Conservation (phyloP, 208 protist species). For the Entamoeba invadens region DNA sequence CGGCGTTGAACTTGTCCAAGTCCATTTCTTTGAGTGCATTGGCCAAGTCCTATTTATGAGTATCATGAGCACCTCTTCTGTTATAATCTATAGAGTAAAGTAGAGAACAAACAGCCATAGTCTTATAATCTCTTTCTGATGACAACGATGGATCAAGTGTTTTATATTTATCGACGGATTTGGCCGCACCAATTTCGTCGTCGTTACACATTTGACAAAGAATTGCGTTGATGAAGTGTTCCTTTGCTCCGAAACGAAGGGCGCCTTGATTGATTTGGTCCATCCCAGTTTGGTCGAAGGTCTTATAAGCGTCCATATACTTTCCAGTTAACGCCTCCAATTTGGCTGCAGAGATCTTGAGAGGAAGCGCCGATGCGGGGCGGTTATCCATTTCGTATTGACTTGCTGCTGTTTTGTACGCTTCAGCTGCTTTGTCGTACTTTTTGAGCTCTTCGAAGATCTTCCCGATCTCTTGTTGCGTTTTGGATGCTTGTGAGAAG, state of each 20-base stretch:
- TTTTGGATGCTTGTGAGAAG: neutral
- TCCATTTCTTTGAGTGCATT: neutral
- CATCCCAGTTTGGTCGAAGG: neutral
- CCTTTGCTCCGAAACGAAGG: neutral
- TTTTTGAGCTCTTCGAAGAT: neutral
- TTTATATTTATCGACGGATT: neutral
- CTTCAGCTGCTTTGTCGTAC: neutral
- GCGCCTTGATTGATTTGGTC: neutral
- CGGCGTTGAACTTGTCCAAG: neutral
- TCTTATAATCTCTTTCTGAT: neutral
- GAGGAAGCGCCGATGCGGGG: neutral
- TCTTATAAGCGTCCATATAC: neutral
- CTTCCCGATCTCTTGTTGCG: neutral
- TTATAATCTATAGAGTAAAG: too few species aligned
- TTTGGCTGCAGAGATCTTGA: neutral
- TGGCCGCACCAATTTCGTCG: neutral
- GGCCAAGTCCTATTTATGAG: too few species aligned
- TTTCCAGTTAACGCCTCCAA: neutral
- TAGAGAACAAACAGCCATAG: too few species aligned
- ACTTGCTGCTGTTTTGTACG: neutral
- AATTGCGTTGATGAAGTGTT: neutral
- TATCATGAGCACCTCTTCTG: too few species aligned
- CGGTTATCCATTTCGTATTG: neutral
- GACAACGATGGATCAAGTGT: neutral
- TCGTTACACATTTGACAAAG: neutral